Percentiles rank a stretch among this genome's conserved stretches.
phyloP scores from a whole-genome alignment of 2,329 filamentous ascomycete genomes.

The Xylariaceae sp. region DNA sequence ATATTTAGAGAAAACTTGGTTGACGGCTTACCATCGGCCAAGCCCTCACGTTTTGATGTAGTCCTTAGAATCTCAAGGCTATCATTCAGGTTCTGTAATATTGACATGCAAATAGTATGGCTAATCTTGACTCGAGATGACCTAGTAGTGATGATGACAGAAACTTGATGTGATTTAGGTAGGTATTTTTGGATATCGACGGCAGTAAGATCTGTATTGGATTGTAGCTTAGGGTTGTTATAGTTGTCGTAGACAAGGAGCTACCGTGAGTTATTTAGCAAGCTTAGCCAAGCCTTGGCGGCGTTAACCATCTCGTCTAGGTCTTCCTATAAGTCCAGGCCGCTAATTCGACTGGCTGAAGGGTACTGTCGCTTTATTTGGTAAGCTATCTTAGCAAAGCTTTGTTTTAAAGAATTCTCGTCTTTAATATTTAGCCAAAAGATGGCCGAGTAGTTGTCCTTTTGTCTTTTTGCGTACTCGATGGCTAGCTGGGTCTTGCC shows the following conservation, averaged over 20 bases:
- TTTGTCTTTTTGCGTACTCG: conserved; percentile 24
- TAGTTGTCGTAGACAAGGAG: conserved; percentile 51
- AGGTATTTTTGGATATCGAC: conserved; percentile 43
- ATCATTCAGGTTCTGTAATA: conserved; percentile 40
- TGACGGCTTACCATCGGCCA: conserved; percentile 9
- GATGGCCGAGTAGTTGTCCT: conserved; percentile 21
- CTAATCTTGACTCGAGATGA: conserved; percentile 43
- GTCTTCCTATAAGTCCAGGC: conserved; percentile 10
- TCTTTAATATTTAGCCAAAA: conserved; percentile 31
- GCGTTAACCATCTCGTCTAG: conserved; percentile 37
- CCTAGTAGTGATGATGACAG: conserved; percentile 49
- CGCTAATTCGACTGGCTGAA: conserved; percentile 6
- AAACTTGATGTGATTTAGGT: conserved; percentile 45
- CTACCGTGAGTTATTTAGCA: conserved; percentile 44
- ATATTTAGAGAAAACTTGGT: neutral
- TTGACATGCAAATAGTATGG: conserved; percentile 41
- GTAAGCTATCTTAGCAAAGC: conserved; percentile 22
- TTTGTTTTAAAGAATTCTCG: conserved; percentile 19
- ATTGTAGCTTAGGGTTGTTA: conserved; percentile 43
- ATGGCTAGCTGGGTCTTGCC: conserved; percentile 31
- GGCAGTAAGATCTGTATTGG: conserved; percentile 23
- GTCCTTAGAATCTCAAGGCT: conserved; percentile 41
- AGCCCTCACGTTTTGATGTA: conserved; percentile 33
- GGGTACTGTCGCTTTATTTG: conserved; percentile 26
- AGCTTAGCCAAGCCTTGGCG: conserved; percentile 47